Conservation (phyloP, 345 rosid genomes). For the Pistacia integerrima region DNA sequence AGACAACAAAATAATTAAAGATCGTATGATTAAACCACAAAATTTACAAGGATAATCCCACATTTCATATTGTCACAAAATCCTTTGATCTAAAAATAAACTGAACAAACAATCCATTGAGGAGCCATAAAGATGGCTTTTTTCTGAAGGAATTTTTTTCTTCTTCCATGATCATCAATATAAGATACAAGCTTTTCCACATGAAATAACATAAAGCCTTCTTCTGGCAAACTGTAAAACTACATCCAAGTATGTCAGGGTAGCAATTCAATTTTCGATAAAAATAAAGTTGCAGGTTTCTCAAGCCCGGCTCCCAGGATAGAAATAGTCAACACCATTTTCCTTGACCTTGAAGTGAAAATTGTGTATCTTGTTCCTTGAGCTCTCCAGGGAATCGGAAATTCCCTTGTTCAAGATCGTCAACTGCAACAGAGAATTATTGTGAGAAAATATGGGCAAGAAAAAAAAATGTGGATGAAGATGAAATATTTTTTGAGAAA, state of each 20-base stretch:
- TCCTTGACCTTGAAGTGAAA: constrained; percentile 87
- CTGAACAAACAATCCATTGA: not conserved
- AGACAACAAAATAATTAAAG: no score
- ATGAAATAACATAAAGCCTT: not conserved
- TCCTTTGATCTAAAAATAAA: not conserved
- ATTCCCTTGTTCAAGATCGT: constrained; percentile 57
- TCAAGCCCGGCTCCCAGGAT: constrained; percentile 63
- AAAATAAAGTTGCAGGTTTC: not conserved
- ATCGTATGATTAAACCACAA: no score
- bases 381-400: constrained; percentile 28
- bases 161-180: not conserved
- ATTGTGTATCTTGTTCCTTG: constrained; percentile 56
- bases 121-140: no score
- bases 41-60: not conserved
- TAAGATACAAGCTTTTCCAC: not conserved
- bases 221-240: not conserved
- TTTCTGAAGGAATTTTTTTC: not conserved
- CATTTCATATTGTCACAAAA: not conserved
- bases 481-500: not conserved
- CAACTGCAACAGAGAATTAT: constrained; percentile 46
- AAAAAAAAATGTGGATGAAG: not conserved
- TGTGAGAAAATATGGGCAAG: not conserved
- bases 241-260: not conserved
- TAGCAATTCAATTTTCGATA: not conserved
- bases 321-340: constrained; percentile 69